phyloP scores from a whole-genome alignment of 1,284 basidiomycete species.

The Spongiforma sp. region DNA sequence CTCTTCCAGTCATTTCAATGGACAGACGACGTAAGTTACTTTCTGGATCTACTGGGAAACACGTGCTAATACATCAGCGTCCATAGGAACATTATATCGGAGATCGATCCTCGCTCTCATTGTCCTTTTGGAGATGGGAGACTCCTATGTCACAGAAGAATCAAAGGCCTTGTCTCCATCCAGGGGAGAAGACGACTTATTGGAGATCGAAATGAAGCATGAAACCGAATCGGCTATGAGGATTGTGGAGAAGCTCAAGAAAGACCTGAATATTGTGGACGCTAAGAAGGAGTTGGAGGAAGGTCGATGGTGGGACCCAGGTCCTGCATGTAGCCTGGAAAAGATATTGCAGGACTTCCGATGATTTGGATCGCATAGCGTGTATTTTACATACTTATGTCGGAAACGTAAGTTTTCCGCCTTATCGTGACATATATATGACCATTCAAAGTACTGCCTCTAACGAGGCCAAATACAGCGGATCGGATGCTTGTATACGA shows the following conservation, averaged over 20 bases:
- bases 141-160: not conserved
- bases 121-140: not conserved
- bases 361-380: too few species aligned
- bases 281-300: not conserved
- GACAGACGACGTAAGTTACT: not conserved
- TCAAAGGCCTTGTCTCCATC: not conserved
- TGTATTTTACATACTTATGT: too few species aligned
- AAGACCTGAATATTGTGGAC: not conserved
- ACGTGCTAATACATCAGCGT: too few species aligned
- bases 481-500: too few species aligned
- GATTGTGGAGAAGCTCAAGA: not conserved
- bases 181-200: not conserved
- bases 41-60: too few species aligned
- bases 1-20: not conserved
- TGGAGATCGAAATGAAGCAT: not conserved
- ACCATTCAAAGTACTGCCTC: too few species aligned
- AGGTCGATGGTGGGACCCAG: not conserved
- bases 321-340: not conserved
- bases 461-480: too few species aligned
- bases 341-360: too few species aligned
- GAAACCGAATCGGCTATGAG: not conserved
- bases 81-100: too few species aligned
- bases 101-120: too few species aligned
- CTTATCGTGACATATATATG: too few species aligned
- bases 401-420: too few species aligned